Evolutionary conservation across 73 alveolate genomes (phyloP).

Genomic region (Paramecium tetraurelia): DNA sequence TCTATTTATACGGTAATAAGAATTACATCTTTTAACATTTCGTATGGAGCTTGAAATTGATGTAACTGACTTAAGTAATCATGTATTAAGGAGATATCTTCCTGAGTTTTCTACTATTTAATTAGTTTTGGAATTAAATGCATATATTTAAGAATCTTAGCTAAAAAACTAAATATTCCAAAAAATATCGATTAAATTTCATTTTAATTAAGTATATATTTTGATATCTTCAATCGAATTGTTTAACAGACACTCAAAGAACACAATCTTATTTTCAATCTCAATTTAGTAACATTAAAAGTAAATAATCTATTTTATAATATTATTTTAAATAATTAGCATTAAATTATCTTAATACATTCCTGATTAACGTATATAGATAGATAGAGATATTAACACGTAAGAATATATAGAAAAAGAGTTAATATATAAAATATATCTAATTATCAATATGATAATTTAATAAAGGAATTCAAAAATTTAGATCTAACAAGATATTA

Average conservation of each 20-base stretch:
- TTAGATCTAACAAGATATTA: background rate
- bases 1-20: background rate
- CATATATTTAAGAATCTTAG: background rate
- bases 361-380: background rate
- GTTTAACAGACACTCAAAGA: background rate
- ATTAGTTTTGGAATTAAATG: conserved; percentile 27
- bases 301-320: too few relatives aligned
- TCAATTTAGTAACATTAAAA: background rate
- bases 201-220: background rate
- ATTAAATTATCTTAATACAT: background rate
- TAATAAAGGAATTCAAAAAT: background rate
- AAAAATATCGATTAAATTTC: background rate
- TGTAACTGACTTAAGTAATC: background rate
- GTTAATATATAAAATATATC: background rate
- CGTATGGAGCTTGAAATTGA: conserved; percentile 17
- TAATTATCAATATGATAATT: too few relatives aligned
- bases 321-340: too few relatives aligned
- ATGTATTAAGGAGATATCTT: background rate
- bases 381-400: too few relatives aligned
- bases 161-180: background rate
- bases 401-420: too few relatives aligned
- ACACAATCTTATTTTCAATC: background rate
- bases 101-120: background rate
- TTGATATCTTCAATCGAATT: background rate
- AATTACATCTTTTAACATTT: background rate